These are phyloP conservation scores for Apiotrichum porosum DNA, from an alignment of 1,284 basidiomycete species.

Conservation along the genomic window DNA sequence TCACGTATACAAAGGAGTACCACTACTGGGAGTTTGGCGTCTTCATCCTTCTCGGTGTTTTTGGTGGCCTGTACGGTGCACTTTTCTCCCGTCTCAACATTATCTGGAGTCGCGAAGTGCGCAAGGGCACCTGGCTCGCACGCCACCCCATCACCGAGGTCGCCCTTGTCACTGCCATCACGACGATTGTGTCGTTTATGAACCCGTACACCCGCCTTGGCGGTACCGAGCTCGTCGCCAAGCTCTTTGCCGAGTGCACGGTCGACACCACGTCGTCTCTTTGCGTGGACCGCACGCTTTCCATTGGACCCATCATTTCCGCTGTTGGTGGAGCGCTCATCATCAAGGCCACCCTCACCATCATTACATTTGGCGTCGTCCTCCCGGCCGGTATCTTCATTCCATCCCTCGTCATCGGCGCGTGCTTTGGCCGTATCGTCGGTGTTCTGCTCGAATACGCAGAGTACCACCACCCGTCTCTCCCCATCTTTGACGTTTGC, in stretches of 20 bases:
- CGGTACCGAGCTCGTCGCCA: constrained; percentile 81
- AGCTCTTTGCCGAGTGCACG: constrained; percentile 82
- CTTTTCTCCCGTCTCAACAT: constrained; percentile 83
- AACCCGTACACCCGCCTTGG: constrained; percentile 91
- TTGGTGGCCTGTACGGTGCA: constrained; percentile 90
- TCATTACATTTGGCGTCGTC: constrained; percentile 92
- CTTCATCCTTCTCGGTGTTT: constrained; percentile 78
- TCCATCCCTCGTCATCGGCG: constrained; percentile 93
- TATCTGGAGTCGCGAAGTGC: constrained; percentile 76
- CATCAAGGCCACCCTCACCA: constrained; percentile 75
- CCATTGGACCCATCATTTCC: constrained; percentile 63
- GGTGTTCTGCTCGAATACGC: constrained; percentile 79
- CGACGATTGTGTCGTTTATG: constrained; percentile 72
- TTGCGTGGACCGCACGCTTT: constrained; percentile 62
- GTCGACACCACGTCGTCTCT: constrained; percentile 62
- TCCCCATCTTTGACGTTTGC: constrained; percentile 63
- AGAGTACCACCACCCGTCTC: constrained; percentile 63
- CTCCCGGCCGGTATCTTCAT: constrained; percentile 96
- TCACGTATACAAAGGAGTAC: constrained; percentile 46
- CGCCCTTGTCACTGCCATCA: constrained; percentile 69
- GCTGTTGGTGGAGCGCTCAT: constrained; percentile 69
- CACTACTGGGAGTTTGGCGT: constrained; percentile 54
- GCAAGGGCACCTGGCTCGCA: constrained; percentile 74
- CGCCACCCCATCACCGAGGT: constrained; percentile 81
- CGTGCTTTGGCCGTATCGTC: constrained; percentile 83